These are phyloP conservation scores for Toxicodendron radicans DNA, from an alignment of 345 rosid genomes.

Conservation along the genomic window DNA sequence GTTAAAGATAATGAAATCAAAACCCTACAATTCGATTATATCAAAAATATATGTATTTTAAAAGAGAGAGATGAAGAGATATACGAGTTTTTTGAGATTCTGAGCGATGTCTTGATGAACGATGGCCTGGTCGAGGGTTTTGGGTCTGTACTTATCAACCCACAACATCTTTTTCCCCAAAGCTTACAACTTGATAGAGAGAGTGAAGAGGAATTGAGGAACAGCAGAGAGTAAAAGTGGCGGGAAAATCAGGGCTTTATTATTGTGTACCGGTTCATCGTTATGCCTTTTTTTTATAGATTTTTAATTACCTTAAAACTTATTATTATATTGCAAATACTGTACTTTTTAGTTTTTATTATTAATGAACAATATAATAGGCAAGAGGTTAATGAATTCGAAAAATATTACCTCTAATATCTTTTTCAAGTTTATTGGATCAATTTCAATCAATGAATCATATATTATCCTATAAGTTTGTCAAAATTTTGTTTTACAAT, in stretches of 20 bases:
- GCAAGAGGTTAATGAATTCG: too few relatives aligned
- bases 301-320: too few relatives aligned
- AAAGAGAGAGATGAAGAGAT: neutral
- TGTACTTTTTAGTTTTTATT: too few relatives aligned
- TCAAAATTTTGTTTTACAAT: too few relatives aligned
- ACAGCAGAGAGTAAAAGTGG: conserved; percentile 9
- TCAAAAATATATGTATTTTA: neutral
- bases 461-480: too few relatives aligned
- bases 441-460: too few relatives aligned
- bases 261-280: too few relatives aligned
- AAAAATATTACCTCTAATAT: too few relatives aligned
- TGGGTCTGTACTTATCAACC: conserved; percentile 99
- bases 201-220: neutral
- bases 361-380: too few relatives aligned
- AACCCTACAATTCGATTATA: conserved; percentile 7
- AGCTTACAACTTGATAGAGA: neutral
- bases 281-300: too few relatives aligned
- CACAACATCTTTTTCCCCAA: conserved; percentile 66
- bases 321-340: too few relatives aligned
- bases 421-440: too few relatives aligned
- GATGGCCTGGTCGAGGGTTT: conserved; percentile 73
- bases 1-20: neutral
- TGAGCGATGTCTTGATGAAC: conserved; percentile 83
- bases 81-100: conserved; percentile 62
- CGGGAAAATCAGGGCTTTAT: conserved; percentile 18